These are phyloP conservation scores for Sordariomycetes sp. DNA, from an alignment of 2,329 filamentous ascomycete genomes.

Conservation along the genomic window DNA sequence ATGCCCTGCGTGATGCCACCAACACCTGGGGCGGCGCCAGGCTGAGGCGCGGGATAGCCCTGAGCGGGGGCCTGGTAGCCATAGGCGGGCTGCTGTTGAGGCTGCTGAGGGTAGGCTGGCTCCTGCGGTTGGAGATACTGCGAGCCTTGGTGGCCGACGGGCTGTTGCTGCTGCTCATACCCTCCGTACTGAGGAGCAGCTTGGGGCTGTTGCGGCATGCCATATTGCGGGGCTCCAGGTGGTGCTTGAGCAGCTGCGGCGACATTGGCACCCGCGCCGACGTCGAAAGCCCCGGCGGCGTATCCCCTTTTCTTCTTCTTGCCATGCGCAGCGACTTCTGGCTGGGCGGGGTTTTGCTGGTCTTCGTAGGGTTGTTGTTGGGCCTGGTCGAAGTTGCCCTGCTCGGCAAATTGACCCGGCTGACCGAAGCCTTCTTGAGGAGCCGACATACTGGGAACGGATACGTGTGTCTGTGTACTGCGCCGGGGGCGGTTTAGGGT, in stretches of 20 bases:
- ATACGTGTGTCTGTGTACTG: too few relatives aligned
- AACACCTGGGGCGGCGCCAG: conserved; percentile 37
- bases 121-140: conserved; percentile 30
- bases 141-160: conserved; percentile 18
- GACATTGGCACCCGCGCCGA: conserved; percentile 80
- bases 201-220: conserved; percentile 28
- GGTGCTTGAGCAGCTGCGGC: conserved; percentile 36
- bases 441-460: conserved; percentile 48
- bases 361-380: conserved; percentile 27
- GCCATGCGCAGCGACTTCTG: conserved; percentile 31
- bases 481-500: too few relatives aligned
- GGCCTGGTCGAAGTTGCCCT: too few relatives aligned
- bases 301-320: conserved; percentile 93
- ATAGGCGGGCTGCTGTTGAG: conserved; percentile 21
- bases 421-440: conserved; percentile 47
- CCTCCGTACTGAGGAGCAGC: conserved; percentile 44
- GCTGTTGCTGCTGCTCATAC: conserved; percentile 41
- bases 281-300: conserved; percentile 89
- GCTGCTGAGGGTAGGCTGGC: conserved; percentile 17
- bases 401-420: conserved; percentile 22
- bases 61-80: conserved; percentile 62
- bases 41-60: conserved; percentile 42
- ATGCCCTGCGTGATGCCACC: conserved; percentile 77
- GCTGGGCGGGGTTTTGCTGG: conserved; percentile 21
- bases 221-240: conserved; percentile 33